Base-by-base conservation (phyloP, 1,284 basidiomycete genomes). In the Trichosporon asahii region DNA sequence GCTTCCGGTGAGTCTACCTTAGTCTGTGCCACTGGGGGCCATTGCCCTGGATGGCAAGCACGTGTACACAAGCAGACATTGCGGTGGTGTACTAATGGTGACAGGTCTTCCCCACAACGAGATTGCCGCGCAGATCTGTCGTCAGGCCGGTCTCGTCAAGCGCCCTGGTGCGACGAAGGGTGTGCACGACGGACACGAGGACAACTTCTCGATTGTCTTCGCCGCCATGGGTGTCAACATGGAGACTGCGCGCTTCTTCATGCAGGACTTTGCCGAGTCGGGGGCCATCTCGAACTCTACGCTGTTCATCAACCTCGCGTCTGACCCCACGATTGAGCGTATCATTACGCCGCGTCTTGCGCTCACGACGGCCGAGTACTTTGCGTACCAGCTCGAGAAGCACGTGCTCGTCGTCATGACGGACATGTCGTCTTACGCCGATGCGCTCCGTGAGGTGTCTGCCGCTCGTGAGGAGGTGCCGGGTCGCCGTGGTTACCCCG, bases 221-320 rank as follows among this genome's bases (percentile, higher is more conserved):
- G 97, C 95, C 67, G 97, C 97, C 57, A 99, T 99, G 97, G 97
- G 97, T 89, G 97, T 97, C 78, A 99, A 99, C 87, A 97, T 98
- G 95, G 97, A 99, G 85, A 99, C 97, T 8, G 97, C 97, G 35
- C 90, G 97, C 68, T 99, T 98, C 88, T 99, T 99, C 91, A 96
- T 97, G 85, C 94, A 98, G 83, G 97, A 99, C 86, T 99, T 99
- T 83, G 95, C 99, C 85, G 96, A 98, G 83, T 98, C 98, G 81
- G 97, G 97, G 66, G 93, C 92, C 87, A 88, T 99, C 75, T 95
- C 98, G 85, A 92, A 97, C 80, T 95, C 98, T 68, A 99, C 97
- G 7, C 88, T 99, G 73, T 99, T 99, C 90, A 88, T 99, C 84
- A 99, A 99, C 86, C 86, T 99, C 80, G 97, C 97, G 65, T 99